Percentiles rank a stretch among this genome's conserved stretches.
phyloP scores from a whole-genome alignment of 2,329 filamentous ascomycete genomes.

The Aspergillus calidoustus region DNA sequence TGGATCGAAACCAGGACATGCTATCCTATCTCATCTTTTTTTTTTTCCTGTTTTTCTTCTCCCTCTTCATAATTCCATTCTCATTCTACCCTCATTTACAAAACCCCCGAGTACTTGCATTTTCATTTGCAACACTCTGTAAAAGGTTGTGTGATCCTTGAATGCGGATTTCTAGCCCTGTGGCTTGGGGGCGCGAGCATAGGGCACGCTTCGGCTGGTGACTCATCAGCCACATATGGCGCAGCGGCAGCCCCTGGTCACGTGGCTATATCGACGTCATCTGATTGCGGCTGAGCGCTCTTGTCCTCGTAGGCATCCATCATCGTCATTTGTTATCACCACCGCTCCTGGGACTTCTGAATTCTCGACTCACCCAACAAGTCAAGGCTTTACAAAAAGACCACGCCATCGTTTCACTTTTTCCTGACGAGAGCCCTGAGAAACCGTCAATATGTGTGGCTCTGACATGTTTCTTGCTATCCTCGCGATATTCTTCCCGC shows the following conservation, averaged over 20 bases:
- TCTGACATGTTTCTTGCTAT: conserved; percentile 65
- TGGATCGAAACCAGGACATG: conserved; percentile 29
- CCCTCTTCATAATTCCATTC: no score
- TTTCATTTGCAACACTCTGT: no score
- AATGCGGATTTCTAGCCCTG: no score
- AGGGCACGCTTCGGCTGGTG: no score
- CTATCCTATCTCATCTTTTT: conserved; percentile 12
- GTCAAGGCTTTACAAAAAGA: neutral
- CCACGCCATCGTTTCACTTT: neutral
- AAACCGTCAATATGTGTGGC: conserved; percentile 55
- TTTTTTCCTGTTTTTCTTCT: neutral
- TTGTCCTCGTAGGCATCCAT: conserved; percentile 1
- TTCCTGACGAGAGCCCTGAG: neutral
- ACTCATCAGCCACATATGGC: no score
- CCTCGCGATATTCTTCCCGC: conserved; percentile 65
- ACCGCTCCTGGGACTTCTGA: neutral
- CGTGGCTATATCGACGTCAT: neutral
- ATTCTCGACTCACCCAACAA: neutral
- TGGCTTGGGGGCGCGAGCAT: no score
- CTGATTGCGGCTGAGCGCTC: conserved; percentile 2
- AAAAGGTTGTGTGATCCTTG: no score
- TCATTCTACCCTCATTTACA: no score
- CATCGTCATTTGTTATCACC: neutral
- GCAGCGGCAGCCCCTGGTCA: neutral
- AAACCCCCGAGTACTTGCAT: no score